Percentiles rank a stretch among this genome's conserved stretches.
These are phyloP conservation scores for Debaryomyces fabryi DNA, from an alignment of 1,139 yeast genomes.

Conservation along the genomic window DNA sequence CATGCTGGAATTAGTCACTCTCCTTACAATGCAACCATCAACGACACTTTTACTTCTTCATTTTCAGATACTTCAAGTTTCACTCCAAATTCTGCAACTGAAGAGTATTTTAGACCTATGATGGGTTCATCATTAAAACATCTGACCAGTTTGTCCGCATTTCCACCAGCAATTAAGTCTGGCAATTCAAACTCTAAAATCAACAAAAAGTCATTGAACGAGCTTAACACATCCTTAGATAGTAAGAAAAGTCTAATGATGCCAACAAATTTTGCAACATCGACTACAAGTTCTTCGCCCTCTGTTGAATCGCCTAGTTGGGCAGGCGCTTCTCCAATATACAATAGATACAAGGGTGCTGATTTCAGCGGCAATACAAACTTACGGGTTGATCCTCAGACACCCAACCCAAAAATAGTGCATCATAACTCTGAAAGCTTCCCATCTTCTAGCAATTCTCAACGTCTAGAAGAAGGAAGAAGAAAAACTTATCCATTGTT, in stretches of 20 bases:
- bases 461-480: slow-evolving; percentile 17
- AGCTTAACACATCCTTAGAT: slow-evolving; percentile 1
- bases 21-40: slow-evolving; percentile 10
- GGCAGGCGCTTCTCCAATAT: slow-evolving; percentile 22
- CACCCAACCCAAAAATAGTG: slow-evolving; percentile 19
- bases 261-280: slow-evolving; percentile 18
- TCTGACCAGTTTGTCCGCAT: slow-evolving; percentile 6
- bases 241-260: slow-evolving; percentile 24
- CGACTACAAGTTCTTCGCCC: slow-evolving; percentile 14
- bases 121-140: slow-evolving; percentile 4
- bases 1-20: background rate
- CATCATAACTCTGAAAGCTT: slow-evolving; percentile 32
- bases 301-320: slow-evolving; percentile 3
- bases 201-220: slow-evolving; percentile 5
- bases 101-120: slow-evolving; percentile 13
- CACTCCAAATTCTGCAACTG: slow-evolving; percentile 22
- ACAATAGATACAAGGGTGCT: slow-evolving; percentile 24
- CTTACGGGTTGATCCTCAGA: background rate
- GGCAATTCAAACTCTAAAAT: slow-evolving; percentile 11
- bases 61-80: slow-evolving; percentile 24
- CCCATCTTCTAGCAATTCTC: slow-evolving; percentile 18
- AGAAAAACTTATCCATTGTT: slow-evolving; percentile 21
- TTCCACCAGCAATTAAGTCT: slow-evolving; percentile 2
- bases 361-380: slow-evolving; percentile 13
- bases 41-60: slow-evolving; percentile 25